These are phyloP conservation scores for Eimeria necatrix DNA, from an alignment of 169 alveolate species.

Conservation along the genomic window DNA sequence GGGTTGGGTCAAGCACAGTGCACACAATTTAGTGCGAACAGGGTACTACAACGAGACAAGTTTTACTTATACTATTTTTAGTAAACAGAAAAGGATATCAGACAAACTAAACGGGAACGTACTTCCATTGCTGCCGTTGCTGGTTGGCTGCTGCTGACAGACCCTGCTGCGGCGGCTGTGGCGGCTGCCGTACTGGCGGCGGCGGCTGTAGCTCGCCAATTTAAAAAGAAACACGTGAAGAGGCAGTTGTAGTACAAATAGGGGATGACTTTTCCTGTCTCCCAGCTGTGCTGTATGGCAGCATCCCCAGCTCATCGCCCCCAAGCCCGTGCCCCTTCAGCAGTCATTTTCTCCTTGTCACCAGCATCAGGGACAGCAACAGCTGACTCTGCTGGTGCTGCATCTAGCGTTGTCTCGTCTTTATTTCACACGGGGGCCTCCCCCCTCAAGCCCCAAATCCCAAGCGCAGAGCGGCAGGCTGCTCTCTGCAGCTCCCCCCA, in stretches of 20 bases:
- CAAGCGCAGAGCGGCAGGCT: slow-evolving; percentile 9
- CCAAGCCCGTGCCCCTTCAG: neutral
- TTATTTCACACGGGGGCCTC: neutral
- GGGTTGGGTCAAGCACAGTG: neutral
- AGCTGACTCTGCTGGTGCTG: slow-evolving; percentile 27
- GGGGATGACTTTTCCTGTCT: neutral
- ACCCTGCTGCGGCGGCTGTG: neutral
- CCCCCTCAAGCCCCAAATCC: neutral
- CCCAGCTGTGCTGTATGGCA: neutral
- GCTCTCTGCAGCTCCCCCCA: neutral
- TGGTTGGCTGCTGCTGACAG: neutral
- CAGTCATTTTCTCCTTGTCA: neutral
- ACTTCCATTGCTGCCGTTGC: slow-evolving; percentile 3
- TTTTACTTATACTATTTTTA: neutral
- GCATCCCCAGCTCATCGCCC: neutral
- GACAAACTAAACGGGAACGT: neutral
- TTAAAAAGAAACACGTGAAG: neutral
- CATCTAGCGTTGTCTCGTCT: neutral
- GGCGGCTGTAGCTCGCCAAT: neutral
- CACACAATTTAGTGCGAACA: neutral
- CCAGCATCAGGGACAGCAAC: neutral
- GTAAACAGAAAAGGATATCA: neutral
- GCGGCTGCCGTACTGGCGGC: slow-evolving; percentile 9
- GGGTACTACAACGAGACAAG: neutral
- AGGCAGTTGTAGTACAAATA: slow-evolving; percentile 1